Evolutionary conservation across 2,329 filamentous ascomycete genomes (phyloP).

Genomic region (Myriangium duriaei): DNA sequence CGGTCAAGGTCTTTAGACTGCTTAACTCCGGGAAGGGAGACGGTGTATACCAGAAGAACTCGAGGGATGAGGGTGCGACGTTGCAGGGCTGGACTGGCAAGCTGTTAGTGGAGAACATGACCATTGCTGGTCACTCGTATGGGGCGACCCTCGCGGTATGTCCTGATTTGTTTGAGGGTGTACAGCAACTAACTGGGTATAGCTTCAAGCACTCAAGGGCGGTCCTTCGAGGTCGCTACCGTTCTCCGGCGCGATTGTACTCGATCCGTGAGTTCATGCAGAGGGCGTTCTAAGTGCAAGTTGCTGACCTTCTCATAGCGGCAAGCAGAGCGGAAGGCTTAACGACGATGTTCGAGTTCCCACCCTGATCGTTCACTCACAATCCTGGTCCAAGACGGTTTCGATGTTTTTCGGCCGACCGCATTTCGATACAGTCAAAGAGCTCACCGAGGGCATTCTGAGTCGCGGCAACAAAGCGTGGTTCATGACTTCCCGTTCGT

Average conservation of each 20-base stretch:
- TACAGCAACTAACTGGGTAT: neutral
- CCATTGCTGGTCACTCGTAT: conserved; percentile 52
- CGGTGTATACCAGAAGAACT: conserved; percentile 31
- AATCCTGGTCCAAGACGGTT: conserved; percentile 48
- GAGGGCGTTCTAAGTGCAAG: neutral
- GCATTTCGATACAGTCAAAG: conserved; percentile 51
- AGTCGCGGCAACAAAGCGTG: conserved; percentile 10
- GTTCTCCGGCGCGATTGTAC: conserved; percentile 45
- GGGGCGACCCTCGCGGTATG: conserved; percentile 46
- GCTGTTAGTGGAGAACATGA: conserved; percentile 43
- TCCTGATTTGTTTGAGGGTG: neutral
- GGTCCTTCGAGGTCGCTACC: conserved; percentile 32
- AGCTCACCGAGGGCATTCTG: conserved; percentile 37
- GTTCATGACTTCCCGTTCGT: conserved; percentile 10
- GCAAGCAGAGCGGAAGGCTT: conserved; percentile 50
- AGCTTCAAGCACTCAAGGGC: conserved; percentile 44
- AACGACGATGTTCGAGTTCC: conserved; percentile 48
- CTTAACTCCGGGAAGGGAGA: conserved; percentile 27
- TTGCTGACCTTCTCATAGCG: conserved; percentile 18
- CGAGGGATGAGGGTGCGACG: conserved; percentile 34
- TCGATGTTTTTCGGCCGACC: conserved; percentile 49
- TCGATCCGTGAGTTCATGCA: conserved; percentile 48
- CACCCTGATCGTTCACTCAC: conserved; percentile 49
- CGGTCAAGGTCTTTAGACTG: conserved; percentile 27
- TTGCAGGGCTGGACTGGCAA: conserved; percentile 40